phyloP scores from a whole-genome alignment of 2,329 filamentous ascomycete genomes.

The Pseudogymnoascus sp. region DNA sequence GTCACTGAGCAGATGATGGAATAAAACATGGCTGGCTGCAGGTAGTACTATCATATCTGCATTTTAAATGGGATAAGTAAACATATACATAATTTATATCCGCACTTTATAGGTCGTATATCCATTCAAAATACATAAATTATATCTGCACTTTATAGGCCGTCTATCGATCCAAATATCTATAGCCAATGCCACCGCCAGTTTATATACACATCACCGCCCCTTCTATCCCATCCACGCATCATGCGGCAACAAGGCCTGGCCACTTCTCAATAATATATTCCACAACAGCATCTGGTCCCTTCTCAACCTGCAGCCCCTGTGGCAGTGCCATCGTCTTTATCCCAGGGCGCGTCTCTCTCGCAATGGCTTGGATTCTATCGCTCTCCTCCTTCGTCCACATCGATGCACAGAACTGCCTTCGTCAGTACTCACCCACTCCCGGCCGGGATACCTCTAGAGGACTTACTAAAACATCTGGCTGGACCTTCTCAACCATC shows the following conservation, averaged over 20 bases:
- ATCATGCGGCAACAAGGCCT: background rate
- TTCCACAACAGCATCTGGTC: constrained; percentile 48
- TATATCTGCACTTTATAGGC: background rate
- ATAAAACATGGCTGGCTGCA: background rate
- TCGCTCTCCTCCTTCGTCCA: constrained; percentile 41
- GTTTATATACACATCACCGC: background rate
- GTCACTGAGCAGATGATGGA: constrained; percentile 26
- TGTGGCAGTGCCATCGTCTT: constrained; percentile 46
- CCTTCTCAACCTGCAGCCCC: constrained; percentile 44
- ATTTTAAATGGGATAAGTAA: background rate
- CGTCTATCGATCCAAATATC: background rate
- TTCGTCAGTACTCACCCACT: background rate
- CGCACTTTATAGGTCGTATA: background rate
- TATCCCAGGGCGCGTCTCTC: constrained; percentile 37
- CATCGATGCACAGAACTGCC: constrained; percentile 53
- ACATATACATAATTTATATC: background rate
- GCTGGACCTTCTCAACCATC: constrained; percentile 44
- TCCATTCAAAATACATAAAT: background rate
- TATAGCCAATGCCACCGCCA: background rate
- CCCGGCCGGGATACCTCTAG: no score
- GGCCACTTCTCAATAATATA: constrained; percentile 37
- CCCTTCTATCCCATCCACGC: background rate
- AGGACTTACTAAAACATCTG: constrained; percentile 44
- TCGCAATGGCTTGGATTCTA: constrained; percentile 38
- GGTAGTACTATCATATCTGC: background rate